phyloP scores from a whole-genome alignment of 1,139 yeast species.

The Hansenula sp. region DNA sequence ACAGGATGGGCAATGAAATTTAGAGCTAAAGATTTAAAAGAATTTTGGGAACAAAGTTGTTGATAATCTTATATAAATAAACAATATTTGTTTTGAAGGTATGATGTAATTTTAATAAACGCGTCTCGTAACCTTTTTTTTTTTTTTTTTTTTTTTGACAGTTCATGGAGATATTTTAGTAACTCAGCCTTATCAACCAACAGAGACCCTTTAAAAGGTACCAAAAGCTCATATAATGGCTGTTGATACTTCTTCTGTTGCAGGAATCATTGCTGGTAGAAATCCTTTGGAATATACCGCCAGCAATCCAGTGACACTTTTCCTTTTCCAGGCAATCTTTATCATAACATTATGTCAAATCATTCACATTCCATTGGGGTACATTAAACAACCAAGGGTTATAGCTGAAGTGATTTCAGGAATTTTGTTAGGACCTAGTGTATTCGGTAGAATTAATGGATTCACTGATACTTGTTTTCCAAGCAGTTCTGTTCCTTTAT shows the following conservation, averaged over 20 bases:
- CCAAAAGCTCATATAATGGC: too few species aligned
- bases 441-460: constrained; percentile 63
- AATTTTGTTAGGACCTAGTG: constrained; percentile 64
- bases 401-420: constrained; percentile 79
- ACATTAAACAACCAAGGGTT: constrained; percentile 67
- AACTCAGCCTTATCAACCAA: neutral
- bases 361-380: constrained; percentile 54
- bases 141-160: too few species aligned
- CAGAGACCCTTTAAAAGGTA: too few species aligned
- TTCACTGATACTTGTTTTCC: constrained; percentile 67
- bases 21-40: constrained; percentile 31
- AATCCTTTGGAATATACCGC: constrained; percentile 61
- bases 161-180: too few species aligned
- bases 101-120: too few species aligned
- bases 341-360: constrained; percentile 51
- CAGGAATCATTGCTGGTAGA: constrained; percentile 67
- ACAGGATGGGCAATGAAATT: constrained; percentile 39
- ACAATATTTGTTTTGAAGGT: neutral
- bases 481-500: constrained; percentile 51
- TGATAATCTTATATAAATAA: neutral
- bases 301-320: constrained; percentile 53
- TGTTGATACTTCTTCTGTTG: constrained; percentile 31
- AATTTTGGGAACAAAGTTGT: constrained; percentile 26
- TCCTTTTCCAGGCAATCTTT: constrained; percentile 55
- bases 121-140: too few species aligned